Conservation (phyloP, 768 basidiomycete species). For the Suillus subluteus region DNA sequence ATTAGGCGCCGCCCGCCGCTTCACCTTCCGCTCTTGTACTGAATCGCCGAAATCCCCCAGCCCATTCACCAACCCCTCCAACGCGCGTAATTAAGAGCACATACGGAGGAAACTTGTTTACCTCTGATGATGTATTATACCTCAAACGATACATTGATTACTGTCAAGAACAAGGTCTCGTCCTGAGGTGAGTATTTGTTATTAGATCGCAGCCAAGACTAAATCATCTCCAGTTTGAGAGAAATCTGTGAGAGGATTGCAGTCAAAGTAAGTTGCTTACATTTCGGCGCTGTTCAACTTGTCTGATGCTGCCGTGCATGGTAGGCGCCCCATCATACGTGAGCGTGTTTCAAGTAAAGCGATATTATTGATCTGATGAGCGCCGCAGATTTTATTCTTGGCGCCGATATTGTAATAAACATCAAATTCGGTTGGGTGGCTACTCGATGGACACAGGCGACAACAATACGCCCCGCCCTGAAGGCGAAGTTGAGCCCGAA, state of each 20-base stretch:
- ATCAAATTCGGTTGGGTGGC: conserved; percentile 86
- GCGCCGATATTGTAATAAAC: conserved; percentile 91
- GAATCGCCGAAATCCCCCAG: conserved; percentile 65
- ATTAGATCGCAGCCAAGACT: background rate
- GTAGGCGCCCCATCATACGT: conserved; percentile 91
- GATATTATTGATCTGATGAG: background rate
- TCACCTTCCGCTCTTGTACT: conserved; percentile 68
- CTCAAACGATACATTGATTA: conserved; percentile 90
- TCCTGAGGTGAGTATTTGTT: conserved; percentile 59
- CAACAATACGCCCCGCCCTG: conserved; percentile 46
- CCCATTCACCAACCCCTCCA: conserved; percentile 84
- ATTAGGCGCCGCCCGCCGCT: conserved; percentile 62
- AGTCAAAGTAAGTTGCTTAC: conserved; percentile 57
- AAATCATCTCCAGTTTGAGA: conserved; percentile 43
- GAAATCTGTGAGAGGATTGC: conserved; percentile 90
- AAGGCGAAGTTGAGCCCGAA: conserved; percentile 46
- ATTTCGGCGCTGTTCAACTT: conserved; percentile 5
- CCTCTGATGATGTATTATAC: conserved; percentile 80
- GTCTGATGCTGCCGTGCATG: conserved; percentile 11
- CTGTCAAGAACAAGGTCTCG: conserved; percentile 85
- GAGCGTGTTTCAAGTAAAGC: conserved; percentile 25
- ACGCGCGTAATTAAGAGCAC: conserved; percentile 85
- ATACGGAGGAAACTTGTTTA: conserved; percentile 88
- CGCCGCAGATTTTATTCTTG: conserved; percentile 79
- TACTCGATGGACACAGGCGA: conserved; percentile 75